phyloP scores from a whole-genome alignment of 805 yeast genomes.

The Cyberlindnera mycetangii region DNA sequence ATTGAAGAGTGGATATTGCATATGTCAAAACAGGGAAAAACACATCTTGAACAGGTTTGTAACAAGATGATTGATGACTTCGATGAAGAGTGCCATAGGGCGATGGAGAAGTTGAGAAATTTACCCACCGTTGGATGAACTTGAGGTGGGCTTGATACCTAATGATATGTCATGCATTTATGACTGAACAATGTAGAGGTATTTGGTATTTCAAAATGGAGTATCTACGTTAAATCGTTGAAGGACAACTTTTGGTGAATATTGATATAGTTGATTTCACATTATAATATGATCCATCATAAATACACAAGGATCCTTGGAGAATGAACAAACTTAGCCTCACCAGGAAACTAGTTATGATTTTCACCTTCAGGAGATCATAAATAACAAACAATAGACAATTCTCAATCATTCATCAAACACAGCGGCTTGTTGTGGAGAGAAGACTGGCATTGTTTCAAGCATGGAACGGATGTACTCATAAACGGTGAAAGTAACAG shows the following conservation, averaged over 20 bases:
- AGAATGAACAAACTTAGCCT: neutral
- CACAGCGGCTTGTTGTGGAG: conserved; percentile 26
- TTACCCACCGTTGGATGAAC: conserved; percentile 29
- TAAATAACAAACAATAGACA: neutral
- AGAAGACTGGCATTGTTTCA: conserved; percentile 36
- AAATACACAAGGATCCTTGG: neutral
- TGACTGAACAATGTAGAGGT: no score
- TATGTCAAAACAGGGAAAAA: conserved; percentile 53
- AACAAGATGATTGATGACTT: conserved; percentile 46
- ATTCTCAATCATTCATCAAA: conserved; percentile 30
- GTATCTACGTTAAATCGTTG: neutral
- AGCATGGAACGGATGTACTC: conserved; percentile 77
- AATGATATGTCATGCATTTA: no score
- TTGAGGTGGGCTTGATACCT: no score
- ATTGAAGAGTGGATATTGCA: conserved; percentile 66
- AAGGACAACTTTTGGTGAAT: neutral
- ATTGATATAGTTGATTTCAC: neutral
- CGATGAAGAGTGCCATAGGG: conserved; percentile 46
- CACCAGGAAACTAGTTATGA: neutral
- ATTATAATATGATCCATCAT: neutral
- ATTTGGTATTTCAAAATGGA: no score
- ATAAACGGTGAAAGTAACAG: conserved; percentile 96
- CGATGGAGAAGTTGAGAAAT: conserved; percentile 40
- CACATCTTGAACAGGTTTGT: conserved; percentile 44
- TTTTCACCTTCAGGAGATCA: neutral